These are phyloP conservation scores for Chalciporus sphaerocephalus DNA, from an alignment of 768 basidiomycete species.

Conservation along the genomic window DNA sequence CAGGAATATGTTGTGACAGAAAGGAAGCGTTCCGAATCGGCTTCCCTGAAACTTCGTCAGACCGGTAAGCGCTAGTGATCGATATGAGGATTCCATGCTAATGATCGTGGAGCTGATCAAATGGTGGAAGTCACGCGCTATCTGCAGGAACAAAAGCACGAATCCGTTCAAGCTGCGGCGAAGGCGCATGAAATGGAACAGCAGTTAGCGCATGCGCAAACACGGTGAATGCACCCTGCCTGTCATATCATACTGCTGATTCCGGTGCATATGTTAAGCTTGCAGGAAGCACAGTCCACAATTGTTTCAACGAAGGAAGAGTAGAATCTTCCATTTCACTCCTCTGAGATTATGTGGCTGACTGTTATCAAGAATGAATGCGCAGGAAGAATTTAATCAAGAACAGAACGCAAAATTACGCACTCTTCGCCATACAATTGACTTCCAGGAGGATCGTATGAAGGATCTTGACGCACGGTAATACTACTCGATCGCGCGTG, in stretches of 20 bases:
- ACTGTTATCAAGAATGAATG: conserved; percentile 19
- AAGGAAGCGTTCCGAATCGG: conserved; percentile 19
- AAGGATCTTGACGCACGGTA: conserved; percentile 28
- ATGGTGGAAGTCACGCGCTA: conserved; percentile 22
- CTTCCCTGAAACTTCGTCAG: conserved; percentile 21
- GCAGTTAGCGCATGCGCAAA: conserved; percentile 19
- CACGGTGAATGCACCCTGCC: conserved; percentile 12
- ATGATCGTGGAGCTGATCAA: conserved; percentile 18
- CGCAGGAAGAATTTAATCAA: conserved; percentile 20
- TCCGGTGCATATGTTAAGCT: conserved; percentile 11
- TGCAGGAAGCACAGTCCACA: conserved; percentile 25
- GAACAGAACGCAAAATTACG: conserved; percentile 27
- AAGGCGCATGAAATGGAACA: conserved; percentile 27
- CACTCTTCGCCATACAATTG: conserved; percentile 28
- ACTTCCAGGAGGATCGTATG: conserved; percentile 29
- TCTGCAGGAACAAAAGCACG: conserved; percentile 28
- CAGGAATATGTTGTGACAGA: conserved; percentile 27
- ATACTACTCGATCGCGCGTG: neutral
- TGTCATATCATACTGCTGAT: conserved; percentile 10
- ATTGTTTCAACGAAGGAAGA: conserved; percentile 30
- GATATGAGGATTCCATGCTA: conserved; percentile 7
- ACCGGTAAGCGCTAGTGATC: conserved; percentile 16
- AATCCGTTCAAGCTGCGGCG: conserved; percentile 22
- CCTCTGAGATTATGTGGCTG: conserved; percentile 9
- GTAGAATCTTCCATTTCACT: conserved; percentile 24